A percentile compares a stretch with the other conserved stretches of the same genome.
These are phyloP conservation scores for Moesziomyces antarcticus DNA, from an alignment of 1,284 basidiomycete species.

Conservation along the genomic window DNA sequence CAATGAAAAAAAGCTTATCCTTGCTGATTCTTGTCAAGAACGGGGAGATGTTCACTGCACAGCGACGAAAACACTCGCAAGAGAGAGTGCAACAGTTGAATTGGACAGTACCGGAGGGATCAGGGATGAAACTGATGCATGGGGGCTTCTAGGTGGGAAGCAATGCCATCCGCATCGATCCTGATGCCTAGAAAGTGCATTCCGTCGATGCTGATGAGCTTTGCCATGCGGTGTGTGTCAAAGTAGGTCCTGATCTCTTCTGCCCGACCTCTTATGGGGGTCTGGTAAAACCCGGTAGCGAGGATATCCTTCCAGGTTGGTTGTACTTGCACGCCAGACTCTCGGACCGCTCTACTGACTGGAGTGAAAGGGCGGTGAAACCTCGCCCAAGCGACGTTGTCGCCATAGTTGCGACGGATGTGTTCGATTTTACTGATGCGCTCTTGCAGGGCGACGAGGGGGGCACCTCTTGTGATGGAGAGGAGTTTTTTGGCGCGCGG, in stretches of 20 bases:
- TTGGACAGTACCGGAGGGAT: not conserved
- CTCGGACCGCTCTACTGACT: not conserved
- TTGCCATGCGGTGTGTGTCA: not conserved
- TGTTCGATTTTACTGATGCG: conserved; percentile 12
- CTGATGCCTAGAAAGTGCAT: not conserved
- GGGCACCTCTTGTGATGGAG: too few species aligned
- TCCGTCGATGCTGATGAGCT: not conserved
- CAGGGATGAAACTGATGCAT: not conserved
- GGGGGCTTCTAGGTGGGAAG: not conserved
- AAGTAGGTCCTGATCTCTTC: not conserved
- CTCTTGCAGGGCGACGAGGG: conserved; percentile 2
- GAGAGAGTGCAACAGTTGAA: too few species aligned
- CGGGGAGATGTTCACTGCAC: too few species aligned
- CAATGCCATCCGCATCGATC: not conserved
- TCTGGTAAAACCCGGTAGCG: too few species aligned
- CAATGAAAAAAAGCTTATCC: too few species aligned
- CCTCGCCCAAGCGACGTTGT: conserved; percentile 11
- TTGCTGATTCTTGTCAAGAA: too few species aligned
- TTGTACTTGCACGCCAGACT: not conserved
- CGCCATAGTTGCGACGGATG: conserved; percentile 8
- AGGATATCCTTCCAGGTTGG: not conserved
- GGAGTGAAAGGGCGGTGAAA: conserved; percentile 19
- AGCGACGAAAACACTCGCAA: too few species aligned
- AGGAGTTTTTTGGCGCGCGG: too few species aligned
- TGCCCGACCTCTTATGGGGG: too few species aligned